Evolutionary conservation across 2,329 filamentous ascomycete genomes (phyloP), one percentile per base, ranked within the genome.

Genomic region (Aspergillus sp.): DNA sequence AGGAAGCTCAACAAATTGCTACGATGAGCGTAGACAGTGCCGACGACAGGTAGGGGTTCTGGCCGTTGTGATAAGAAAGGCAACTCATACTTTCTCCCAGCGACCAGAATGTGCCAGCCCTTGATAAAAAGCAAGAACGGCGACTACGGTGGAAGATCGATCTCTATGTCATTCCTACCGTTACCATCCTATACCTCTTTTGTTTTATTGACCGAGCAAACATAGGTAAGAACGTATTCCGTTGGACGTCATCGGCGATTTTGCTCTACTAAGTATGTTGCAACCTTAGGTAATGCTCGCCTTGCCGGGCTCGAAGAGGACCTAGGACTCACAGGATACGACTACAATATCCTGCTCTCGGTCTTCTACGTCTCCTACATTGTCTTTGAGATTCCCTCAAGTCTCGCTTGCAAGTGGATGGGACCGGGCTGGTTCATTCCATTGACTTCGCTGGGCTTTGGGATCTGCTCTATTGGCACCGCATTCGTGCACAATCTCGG

Each of bases 391-490:
- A 86, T 90, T 40, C 87, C 88, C 0, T 78, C 77, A 49, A 90
- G 84, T 58, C 78, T 89, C 56, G 68, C 77, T 10, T 89, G 87
- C 75, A 90, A 90, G 68, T 84, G 78, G 75, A 74, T 89, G 4
- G 87, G 87, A 0, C 88, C 88, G 0, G 86, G 86, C 32, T 89
- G 85, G 84, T 90, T 85, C 65, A 78, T 90, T 17, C 87, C 88
- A 0, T 65, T 74, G 3, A 82, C 81, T 25, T 81, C 84, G 0
- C 71, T 89, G 1, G 75, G 78, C 38, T 90, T 89, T 58, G 87
- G 85, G 4, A 73, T 84, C 43, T 76, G 75, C 42, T 88, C 86
- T 0, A 71, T 90, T 5, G 80, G 79, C 34, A 89, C 84, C 0
- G 88, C 82, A 0, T 89, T 87, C 58, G 84, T 88, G 7, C 61